Evolutionary conservation across 495 filamentous ascomycete genomes (phyloP), one percentile per base, ranked within the genome.

Genomic region (Pseudoneurospora amorphoporcata): DNA sequence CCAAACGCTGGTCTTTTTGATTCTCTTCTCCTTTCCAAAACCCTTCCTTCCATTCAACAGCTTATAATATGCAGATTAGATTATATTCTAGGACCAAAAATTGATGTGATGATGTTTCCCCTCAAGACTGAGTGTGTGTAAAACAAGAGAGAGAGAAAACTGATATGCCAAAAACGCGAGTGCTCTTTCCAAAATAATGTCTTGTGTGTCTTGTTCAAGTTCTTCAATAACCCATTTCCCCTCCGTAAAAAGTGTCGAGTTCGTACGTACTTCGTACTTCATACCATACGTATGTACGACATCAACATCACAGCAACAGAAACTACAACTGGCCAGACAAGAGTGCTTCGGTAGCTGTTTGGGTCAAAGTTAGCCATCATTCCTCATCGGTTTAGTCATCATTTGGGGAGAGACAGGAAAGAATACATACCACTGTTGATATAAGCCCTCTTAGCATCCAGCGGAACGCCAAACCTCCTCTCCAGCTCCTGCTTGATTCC

Each of bases 401-500:
- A 23, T 8, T 9, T 10, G 16, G 12, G 38, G 19, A 4, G 39
- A 70, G 41, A 39, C 3, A 68, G 70, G 19, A 19, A 17, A 4
- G 14, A n/a, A 43, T 70, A 85, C 90, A 81, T 90, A 96, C 93
- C 93, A 82, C 92, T 94, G 79, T 94, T 96, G 81, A 98, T 97
- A 82, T 97, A 98, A 42, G 91, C 88, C 82, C 93, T 88, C 85
- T 89, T 92, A 70, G 87, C 81, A 79, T 98, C 94, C 70, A 98
- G 83, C 65, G 86, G 85, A 41, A 96, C 88, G 39, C 90, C 92
- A 79, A 97, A 99, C 75, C 94, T 87, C 77, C 87, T 86, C 84
- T 99, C 96, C 72, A 99, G 83, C 82, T 99, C 96, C 72, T 87
- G 81, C 87, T 97, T 98, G 83, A 99, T 91, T 72, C 91, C 92